Percentiles rank a stretch among this genome's conserved stretches.
Evolutionary conservation across 2,329 filamentous ascomycete genomes (phyloP).

Genomic region (Mariannaea elegans): DNA sequence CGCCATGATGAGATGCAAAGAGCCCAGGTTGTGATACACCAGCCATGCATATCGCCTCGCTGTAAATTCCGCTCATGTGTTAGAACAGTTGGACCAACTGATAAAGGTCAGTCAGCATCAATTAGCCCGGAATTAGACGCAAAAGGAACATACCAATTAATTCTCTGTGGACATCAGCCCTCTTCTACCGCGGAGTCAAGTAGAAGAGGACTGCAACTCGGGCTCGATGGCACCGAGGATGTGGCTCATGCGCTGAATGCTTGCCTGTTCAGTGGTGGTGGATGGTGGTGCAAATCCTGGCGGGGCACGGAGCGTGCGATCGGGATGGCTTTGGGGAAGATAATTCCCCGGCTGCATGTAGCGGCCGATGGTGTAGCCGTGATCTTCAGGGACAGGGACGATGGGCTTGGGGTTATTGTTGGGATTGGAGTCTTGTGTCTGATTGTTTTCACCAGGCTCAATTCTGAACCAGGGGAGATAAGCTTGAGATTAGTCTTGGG

Average conservation of each 20-base stretch:
- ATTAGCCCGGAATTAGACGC: too few relatives aligned
- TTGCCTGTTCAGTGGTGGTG: not conserved
- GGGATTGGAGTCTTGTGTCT: not conserved
- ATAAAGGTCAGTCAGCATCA: not conserved
- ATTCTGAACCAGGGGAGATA: not conserved
- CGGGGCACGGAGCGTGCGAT: conserved; percentile 23
- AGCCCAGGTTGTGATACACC: not conserved
- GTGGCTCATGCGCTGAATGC: conserved; percentile 14
- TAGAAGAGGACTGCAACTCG: conserved; percentile 6
- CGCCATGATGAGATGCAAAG: not conserved
- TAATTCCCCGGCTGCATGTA: conserved; percentile 10
- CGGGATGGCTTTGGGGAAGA: conserved; percentile 18
- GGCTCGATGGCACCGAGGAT: conserved; percentile 22
- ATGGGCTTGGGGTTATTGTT: not conserved
- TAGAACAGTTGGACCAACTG: not conserved
- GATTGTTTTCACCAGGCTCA: conserved; percentile 4
- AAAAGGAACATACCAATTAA: not conserved
- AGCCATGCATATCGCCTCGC: not conserved
- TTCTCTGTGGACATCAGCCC: not conserved
- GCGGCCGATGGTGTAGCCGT: conserved; percentile 18
- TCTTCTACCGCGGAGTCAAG: conserved; percentile 2
- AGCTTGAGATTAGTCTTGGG: conserved; percentile 13
- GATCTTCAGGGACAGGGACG: conserved; percentile 11
- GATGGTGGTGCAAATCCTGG: conserved; percentile 15
- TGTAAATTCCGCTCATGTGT: not conserved